Conservation (phyloP, 2,329 filamentous ascomycete genomes). For the Aspergillus quadricinctus region DNA sequence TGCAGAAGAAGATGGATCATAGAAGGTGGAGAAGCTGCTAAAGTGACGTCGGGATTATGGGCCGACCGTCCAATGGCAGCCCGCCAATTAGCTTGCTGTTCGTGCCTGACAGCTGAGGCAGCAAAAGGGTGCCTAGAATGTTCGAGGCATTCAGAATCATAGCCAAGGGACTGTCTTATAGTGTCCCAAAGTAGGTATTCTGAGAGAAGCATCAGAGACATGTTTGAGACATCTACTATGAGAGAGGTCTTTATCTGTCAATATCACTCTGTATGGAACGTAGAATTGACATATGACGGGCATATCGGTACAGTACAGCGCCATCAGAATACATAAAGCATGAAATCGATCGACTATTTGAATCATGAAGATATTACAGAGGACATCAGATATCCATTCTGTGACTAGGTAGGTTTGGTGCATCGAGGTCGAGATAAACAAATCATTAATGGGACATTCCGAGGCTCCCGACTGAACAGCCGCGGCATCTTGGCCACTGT, state of each 20-base stretch:
- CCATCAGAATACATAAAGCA: neutral
- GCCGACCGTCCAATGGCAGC: neutral
- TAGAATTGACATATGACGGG: neutral
- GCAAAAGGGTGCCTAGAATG: neutral
- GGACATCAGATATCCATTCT: neutral
- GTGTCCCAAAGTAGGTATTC: neutral
- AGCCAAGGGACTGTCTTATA: no score
- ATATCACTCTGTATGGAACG: neutral
- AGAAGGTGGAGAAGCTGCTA: neutral
- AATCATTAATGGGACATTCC: neutral
- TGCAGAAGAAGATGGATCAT: neutral
- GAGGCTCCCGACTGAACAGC: neutral
- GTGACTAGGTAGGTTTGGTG: neutral
- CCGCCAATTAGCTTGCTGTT: neutral
- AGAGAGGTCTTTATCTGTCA: no score
- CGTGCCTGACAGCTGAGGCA: neutral
- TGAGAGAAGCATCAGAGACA: neutral
- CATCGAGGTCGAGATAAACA: neutral
- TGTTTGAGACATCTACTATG: neutral
- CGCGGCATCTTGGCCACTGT: neutral
- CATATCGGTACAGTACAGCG: neutral
- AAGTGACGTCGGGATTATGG: slow-evolving; percentile 1
- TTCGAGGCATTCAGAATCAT: neutral
- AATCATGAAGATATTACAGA: neutral
- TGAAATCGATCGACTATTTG: neutral